phyloP scores from a whole-genome alignment of 768 basidiomycete species.

The Rhodocollybia butyracea region DNA sequence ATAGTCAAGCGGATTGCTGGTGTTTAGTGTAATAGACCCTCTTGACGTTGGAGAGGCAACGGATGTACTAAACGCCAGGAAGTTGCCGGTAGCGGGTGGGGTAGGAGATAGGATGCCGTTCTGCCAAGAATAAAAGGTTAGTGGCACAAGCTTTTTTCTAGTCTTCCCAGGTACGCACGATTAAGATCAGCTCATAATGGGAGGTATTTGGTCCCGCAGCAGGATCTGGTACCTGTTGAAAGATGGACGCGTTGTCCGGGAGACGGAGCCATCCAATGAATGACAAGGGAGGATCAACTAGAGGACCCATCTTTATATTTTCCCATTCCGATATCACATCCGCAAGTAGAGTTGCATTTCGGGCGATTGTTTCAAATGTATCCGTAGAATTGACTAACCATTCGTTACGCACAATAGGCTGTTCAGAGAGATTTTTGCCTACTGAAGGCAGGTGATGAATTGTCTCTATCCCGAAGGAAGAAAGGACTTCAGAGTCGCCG shows the following conservation, averaged over 20 bases:
- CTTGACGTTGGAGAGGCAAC: conserved; percentile 15
- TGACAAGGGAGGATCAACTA: conserved; percentile 14
- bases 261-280: conserved; percentile 19
- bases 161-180: conserved; percentile 10
- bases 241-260: conserved; percentile 12
- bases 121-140: neutral
- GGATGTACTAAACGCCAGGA: conserved; percentile 2
- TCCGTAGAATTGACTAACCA: conserved; percentile 24
- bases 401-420: conserved; percentile 18
- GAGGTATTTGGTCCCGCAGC: conserved; percentile 18
- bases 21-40: conserved; percentile 25
- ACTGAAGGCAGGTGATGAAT: conserved; percentile 31
- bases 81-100: conserved; percentile 11
- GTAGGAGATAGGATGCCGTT: conserved; percentile 1
- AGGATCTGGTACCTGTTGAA: conserved; percentile 19
- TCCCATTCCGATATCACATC: conserved; percentile 26
- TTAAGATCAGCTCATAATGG: conserved; percentile 19
- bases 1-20: conserved; percentile 33
- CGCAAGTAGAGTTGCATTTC: conserved; percentile 19
- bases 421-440: conserved; percentile 33
- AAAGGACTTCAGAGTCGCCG: conserved; percentile 18
- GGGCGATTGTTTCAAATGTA: conserved; percentile 23
- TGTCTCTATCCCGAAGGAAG: conserved; percentile 19
- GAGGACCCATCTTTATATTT: conserved; percentile 17
- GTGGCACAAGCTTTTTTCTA: neutral